Percentiles rank a stretch among this genome's conserved stretches.
Evolutionary conservation across 2,329 filamentous ascomycete genomes (phyloP).

Genomic region (Pyricularia pennisetigena): DNA sequence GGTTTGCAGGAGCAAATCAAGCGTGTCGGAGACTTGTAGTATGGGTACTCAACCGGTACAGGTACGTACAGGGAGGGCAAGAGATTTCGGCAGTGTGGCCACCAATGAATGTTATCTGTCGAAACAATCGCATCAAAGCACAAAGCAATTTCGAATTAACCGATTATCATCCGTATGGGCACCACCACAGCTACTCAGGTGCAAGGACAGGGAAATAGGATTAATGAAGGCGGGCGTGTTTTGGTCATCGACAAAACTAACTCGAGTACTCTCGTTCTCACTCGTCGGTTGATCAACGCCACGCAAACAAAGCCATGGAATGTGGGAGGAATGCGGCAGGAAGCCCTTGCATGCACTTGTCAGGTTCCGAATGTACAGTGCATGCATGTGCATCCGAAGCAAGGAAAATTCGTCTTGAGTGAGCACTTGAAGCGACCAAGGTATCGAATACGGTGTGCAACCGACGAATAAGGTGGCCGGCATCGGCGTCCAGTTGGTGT

Average conservation of each 20-base stretch:
- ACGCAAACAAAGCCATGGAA: neutral
- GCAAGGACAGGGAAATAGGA: neutral
- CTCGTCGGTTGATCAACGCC: neutral
- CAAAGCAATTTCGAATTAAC: neutral
- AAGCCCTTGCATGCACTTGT: neutral
- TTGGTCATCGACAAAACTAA: neutral
- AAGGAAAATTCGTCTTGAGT: neutral
- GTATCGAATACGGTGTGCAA: neutral
- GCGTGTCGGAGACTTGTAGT: neutral
- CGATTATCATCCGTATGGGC: neutral
- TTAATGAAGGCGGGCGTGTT: neutral
- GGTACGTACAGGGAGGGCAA: neutral
- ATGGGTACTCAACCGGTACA: too few relatives aligned
- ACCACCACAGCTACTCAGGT: neutral
- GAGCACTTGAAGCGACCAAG: neutral
- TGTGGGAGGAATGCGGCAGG: neutral
- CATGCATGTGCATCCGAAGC: neutral
- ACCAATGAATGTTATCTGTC: neutral
- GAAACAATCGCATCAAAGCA: neutral
- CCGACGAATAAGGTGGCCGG: neutral
- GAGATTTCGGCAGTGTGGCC: neutral
- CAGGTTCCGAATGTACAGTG: neutral
- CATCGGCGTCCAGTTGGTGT: neutral
- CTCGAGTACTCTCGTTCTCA: neutral
- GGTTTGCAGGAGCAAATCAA: neutral